These are phyloP conservation scores for Scutellaria barbata DNA, from an alignment of 257 asterid species.

Conservation along the genomic window DNA sequence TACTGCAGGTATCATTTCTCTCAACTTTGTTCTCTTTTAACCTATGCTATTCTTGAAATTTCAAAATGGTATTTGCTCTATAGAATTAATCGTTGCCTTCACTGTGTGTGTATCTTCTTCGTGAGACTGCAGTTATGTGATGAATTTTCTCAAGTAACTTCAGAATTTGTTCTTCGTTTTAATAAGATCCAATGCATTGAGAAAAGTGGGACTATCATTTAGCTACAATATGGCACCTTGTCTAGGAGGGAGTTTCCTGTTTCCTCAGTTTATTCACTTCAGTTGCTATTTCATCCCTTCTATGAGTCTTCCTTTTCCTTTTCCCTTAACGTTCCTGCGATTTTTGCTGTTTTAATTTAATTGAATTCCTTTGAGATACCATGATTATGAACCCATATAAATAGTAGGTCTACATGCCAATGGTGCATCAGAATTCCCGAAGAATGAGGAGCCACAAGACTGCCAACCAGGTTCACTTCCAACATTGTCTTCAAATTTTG, in stretches of 20 bases:
- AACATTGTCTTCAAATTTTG: conserved; percentile 43
- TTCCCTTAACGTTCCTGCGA: neutral
- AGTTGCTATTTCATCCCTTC: neutral
- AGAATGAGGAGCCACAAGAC: conserved; percentile 29
- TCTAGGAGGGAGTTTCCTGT: too few relatives aligned
- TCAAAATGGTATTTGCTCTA: conserved; percentile 8
- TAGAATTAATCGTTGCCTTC: neutral
- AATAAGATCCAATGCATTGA: neutral
- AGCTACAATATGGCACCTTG: too few relatives aligned
- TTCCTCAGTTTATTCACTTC: neutral
- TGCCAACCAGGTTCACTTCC: conserved; percentile 24
- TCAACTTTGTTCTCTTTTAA: conserved; percentile 2
- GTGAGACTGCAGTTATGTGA: neutral
- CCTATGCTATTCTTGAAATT: conserved; percentile 10
- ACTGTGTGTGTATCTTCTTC: neutral
- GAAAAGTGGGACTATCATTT: too few relatives aligned
- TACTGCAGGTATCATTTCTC: conserved; percentile 43
- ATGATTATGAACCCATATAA: conserved; percentile 18
- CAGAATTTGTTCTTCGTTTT: neutral
- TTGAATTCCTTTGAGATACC: conserved; percentile 15
- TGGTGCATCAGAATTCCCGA: conserved; percentile 25
- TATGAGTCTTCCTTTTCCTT: neutral
- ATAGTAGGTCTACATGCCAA: conserved; percentile 36
- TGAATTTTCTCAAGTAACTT: conserved; percentile 11
- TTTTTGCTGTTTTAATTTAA: neutral